Evolutionary conservation across 345 rosid species (phyloP).

Genomic region (Camelina sativa): DNA sequence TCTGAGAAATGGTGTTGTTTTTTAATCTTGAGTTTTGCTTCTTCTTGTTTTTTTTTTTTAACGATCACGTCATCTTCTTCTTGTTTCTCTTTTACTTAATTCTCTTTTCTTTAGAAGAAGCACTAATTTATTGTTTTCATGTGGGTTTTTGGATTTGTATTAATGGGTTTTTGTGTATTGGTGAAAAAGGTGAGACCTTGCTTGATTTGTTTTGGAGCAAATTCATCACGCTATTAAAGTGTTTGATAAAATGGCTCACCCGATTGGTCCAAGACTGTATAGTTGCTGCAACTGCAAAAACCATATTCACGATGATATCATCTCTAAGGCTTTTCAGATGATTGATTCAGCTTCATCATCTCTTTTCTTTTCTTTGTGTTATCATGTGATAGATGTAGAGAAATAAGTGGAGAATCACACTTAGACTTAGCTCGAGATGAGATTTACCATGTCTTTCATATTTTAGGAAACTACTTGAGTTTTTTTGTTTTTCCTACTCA

Average conservation of each 20-base stretch:
- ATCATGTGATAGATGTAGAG: background rate
- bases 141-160: background rate
- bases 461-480: constrained; percentile 11
- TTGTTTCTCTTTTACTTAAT: constrained; percentile 8
- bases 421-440: constrained; percentile 10
- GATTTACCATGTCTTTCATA: constrained; percentile 5
- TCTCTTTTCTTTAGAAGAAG: constrained; percentile 15
- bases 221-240: constrained; percentile 36
- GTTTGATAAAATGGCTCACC: constrained; percentile 61
- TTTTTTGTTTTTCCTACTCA: background rate
- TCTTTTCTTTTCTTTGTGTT: background rate
- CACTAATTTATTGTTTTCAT: constrained; percentile 15
- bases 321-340: constrained; percentile 94
- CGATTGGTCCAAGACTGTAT: constrained; percentile 77
- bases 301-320: constrained; percentile 86
- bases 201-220: constrained; percentile 23
- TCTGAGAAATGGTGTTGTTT: too few species aligned
- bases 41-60: too few species aligned
- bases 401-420: constrained; percentile 7
- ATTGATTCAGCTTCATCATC: constrained; percentile 43
- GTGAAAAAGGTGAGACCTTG: constrained; percentile 36
- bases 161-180: constrained; percentile 8
- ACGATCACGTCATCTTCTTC: too few species aligned
- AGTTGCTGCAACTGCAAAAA: constrained; percentile 87
- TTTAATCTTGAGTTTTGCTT: too few species aligned